A percentile compares a stretch with the other conserved stretches of the same genome.
phyloP scores from a whole-genome alignment of 1,284 basidiomycete genomes.

The Trametes versicolor region DNA sequence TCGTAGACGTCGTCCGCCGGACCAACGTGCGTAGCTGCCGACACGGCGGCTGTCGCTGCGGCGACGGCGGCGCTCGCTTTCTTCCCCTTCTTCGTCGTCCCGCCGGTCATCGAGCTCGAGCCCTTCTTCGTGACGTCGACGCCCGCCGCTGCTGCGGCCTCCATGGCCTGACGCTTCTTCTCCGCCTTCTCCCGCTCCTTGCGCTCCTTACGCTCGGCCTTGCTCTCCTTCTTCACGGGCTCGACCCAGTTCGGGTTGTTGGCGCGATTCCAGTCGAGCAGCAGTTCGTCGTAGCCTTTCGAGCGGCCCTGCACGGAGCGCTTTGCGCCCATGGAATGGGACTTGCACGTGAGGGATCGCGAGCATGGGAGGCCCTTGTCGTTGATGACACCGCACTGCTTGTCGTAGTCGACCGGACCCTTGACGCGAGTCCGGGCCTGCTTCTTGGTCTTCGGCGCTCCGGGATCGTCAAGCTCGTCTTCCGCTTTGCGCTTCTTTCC shows the following conservation, averaged over 20 bases:
- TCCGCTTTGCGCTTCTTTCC: conserved; percentile 81
- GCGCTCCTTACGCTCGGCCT: conserved; percentile 84
- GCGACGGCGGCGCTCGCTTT: conserved; percentile 49
- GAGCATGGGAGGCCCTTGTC: conserved; percentile 95
- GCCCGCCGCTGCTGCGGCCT: conserved; percentile 71
- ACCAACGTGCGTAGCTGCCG: conserved; percentile 38
- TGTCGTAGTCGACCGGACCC: conserved; percentile 91
- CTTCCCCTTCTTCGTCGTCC: conserved; percentile 60
- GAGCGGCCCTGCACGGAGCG: conserved; percentile 91
- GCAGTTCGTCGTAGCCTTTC: conserved; percentile 86
- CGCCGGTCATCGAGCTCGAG: conserved; percentile 49
- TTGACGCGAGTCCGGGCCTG: conserved; percentile 78
- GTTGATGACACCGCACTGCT: conserved; percentile 97
- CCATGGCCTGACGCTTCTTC: conserved; percentile 75
- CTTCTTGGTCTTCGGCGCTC: conserved; percentile 79
- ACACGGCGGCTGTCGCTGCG: conserved; percentile 47
- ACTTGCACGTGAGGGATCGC: conserved; percentile 98
- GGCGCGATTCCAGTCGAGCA: conserved; percentile 92
- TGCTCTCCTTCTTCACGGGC: conserved; percentile 85
- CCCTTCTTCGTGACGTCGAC: conserved; percentile 49
- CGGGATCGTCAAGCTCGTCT: conserved; percentile 69
- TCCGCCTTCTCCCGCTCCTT: conserved; percentile 78
- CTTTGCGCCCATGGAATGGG: conserved; percentile 97
- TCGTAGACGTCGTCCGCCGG: conserved; percentile 68
- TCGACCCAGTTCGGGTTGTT: conserved; percentile 97